Base-by-base conservation (phyloP, 2,329 filamentous ascomycete species). In the Mollisiaceae sp. region DNA sequence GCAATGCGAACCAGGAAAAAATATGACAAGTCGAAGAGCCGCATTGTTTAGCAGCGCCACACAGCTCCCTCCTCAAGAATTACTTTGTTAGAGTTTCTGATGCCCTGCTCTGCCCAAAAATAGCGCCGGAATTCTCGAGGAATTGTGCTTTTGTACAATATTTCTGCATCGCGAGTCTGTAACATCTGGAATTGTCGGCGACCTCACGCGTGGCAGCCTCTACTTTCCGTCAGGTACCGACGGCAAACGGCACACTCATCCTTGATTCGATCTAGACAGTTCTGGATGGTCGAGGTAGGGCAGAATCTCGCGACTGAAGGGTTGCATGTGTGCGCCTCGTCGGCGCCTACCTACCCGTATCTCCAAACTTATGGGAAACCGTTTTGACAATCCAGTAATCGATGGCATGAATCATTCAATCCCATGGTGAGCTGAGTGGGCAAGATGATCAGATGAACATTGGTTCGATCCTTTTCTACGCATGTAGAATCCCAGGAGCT, bases 1-100 rank as follows among this genome's bases (percentile, higher is more conserved):
- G 60, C 57, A 60, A 63, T 66, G 61, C 61, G 43, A 64, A 56
- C 61, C 60, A 60, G 61, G 64, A 9, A 24, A 24, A 57, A 62
- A 20, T 38, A 38, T 52, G 54, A 61, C 43, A 18, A 60, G 60
- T 66, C 52, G 57, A 59, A 61, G 65, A 64, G 61, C 65, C 65
- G 61, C 61, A 64, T 61, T 64, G 61, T 62, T 54, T 36, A 27
- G 35, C 43, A 36, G 9, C 41, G 61, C 62, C 62, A 64, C 56
- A 24, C 36, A 35, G 27, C 43, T 35, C 62, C 55, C 58, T 54
- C 22, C 45, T 59, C 45, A 55, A 54, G 22, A 59, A 59, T 54
- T 24, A 56, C 55, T 38, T 24, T 47, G 38, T 32, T 41, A 15
- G 56, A 57, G 50, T 64, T 57, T 43, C 55, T 22, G 32, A 54